A percentile compares a stretch with the other conserved stretches of the same genome.
Evolutionary conservation across 345 rosid genomes (phyloP).

Genomic region (Arabidopsis suecica): DNA sequence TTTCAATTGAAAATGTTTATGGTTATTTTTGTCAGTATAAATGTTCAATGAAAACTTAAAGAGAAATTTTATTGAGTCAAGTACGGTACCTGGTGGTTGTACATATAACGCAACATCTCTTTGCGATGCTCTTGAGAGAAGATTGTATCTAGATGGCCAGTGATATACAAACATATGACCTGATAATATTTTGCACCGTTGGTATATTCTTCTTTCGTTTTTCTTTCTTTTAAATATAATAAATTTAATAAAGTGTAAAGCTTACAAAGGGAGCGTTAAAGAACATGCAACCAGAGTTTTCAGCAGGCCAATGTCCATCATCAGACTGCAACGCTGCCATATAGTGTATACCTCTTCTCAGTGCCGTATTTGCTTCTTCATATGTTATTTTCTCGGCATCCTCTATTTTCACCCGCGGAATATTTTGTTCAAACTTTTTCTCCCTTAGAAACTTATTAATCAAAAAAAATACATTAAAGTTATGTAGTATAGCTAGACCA

Average conservation of each 20-base stretch:
- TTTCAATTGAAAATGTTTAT: no score
- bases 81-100: slow-evolving; percentile 30
- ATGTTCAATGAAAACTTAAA: no score
- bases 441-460: not conserved
- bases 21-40: no score
- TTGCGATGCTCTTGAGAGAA: slow-evolving; percentile 27
- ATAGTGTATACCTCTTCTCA: no score
- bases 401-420: not conserved
- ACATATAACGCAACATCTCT: slow-evolving; percentile 33
- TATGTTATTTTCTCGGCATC: slow-evolving; percentile 18
- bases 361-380: no score
- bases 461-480: no score
- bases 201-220: not conserved
- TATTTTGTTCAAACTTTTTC: slow-evolving; percentile 5
- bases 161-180: slow-evolving; percentile 38
- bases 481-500: no score
- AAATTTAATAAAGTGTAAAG: not conserved
- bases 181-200: not conserved
- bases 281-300: no score
- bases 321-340: no score
- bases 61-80: no score
- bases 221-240: not conserved
- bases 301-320: no score
- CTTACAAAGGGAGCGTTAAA: no score
- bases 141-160: slow-evolving; percentile 23